These are phyloP conservation scores for Isochrysis galbana DNA, from an alignment of 78 protist species.

Conservation along the genomic window DNA sequence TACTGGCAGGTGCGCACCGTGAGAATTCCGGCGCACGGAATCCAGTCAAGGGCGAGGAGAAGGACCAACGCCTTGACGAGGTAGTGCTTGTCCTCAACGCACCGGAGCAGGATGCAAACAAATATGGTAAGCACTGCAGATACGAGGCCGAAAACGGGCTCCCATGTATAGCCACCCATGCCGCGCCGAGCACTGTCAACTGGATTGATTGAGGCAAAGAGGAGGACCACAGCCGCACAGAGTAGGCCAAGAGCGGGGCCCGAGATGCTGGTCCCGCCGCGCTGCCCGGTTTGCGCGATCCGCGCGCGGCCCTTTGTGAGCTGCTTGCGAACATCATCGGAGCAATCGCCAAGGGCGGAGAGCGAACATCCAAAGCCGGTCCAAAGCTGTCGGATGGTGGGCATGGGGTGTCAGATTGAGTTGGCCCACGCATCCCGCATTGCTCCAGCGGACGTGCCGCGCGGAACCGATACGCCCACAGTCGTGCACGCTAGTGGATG, in stretches of 20 bases:
- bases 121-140: neutral
- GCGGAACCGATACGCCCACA: too few relatives aligned
- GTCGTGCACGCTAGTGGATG: too few relatives aligned
- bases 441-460: too few relatives aligned
- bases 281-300: neutral
- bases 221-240: neutral
- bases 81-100: neutral
- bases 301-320: neutral
- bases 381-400: neutral
- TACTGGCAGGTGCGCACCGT: too few relatives aligned
- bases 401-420: too few relatives aligned
- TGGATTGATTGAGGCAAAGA: neutral
- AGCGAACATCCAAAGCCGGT: neutral
- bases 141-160: neutral
- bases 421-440: too few relatives aligned
- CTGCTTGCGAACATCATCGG: neutral
- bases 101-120: neutral
- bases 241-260: neutral
- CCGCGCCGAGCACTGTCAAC: neutral
- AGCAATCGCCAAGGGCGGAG: neutral
- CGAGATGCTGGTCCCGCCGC: neutral
- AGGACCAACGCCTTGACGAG: neutral
- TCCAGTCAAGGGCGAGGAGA: too few relatives aligned
- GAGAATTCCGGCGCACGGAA: too few relatives aligned
- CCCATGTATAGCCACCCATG: neutral